Base-by-base conservation (phyloP, 2,329 filamentous ascomycete species). In the Botrytis byssoidea region DNA sequence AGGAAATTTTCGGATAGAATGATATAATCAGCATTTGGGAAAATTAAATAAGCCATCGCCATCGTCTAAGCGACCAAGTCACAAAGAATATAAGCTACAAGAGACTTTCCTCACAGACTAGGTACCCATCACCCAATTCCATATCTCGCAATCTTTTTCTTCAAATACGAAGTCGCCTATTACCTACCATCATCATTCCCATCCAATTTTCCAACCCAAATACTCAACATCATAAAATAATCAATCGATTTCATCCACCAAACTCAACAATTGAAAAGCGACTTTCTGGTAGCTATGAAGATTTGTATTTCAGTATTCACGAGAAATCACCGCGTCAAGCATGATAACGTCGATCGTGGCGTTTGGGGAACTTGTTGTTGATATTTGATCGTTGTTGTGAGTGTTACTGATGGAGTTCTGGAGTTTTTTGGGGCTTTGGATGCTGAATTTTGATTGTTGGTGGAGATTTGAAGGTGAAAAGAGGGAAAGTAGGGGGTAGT, bases 371-470 rank as follows among this genome's bases (percentile, higher is more conserved):
- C 4, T 51, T 51, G 22, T 4, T 5, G 4, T n/a, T 51, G 1
- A 4, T 0, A n/a, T 51, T 4, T 1, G 46, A 1, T 10, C 20
- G 7, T 14, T 51, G n/a, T 14, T 51, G 25, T 51, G 1, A n/a
- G 25, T n/a, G 48, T n/a, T n/a, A 4, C n/a, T 4, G 22, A 51
- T 51, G 48, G 25, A 14, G 0, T n/a, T 51, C n/a, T n/a, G n/a
- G n/a, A n/a, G n/a, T n/a, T n/a, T n/a, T n/a, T 51, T 10, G 10
- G 25, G 10, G 5, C 14, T 51, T 12, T n/a, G 12, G 25, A 51
- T 14, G 48, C 1, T 2, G 4, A 7, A 5, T n/a, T 7, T 5
- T 51, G 48, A 9, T 1, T 51, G 4, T 14, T 1, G 14, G 0
- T 51, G 25, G 25, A n/a, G 25, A n/a, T 12, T 9, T 7, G 48